A percentile compares a stretch with the other conserved stretches of the same genome.
Conservation (phyloP, 2,329 filamentous ascomycete species). For the Paraphoma sp. region DNA sequence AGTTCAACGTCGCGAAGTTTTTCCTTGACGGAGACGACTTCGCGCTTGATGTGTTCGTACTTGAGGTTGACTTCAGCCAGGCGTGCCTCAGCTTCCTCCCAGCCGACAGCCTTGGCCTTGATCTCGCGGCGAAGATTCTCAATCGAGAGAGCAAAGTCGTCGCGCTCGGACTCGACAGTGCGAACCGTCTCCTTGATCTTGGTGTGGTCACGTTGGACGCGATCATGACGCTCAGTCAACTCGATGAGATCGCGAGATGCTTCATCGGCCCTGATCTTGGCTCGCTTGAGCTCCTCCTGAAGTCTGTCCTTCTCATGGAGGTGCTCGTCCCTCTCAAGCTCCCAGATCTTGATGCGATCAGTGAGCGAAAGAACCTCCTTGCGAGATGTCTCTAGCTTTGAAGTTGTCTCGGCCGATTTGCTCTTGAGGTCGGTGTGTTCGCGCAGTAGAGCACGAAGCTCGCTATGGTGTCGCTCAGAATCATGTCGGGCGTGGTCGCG, state of each 20-base stretch:
- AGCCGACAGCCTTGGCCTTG: conserved; percentile 22
- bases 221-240: conserved; percentile 29
- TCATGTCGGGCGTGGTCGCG: conserved; percentile 27
- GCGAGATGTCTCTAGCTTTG: conserved; percentile 27
- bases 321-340: conserved; percentile 30
- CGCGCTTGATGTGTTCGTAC: conserved; percentile 31
- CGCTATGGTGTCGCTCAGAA: conserved; percentile 27
- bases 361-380: conserved; percentile 27
- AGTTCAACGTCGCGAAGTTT: conserved; percentile 25
- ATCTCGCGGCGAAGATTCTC: conserved; percentile 29
- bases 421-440: conserved; percentile 35
- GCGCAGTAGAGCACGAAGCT: conserved; percentile 25
- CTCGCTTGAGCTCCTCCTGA: conserved; percentile 30
- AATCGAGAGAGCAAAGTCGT: conserved; percentile 26
- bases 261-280: conserved; percentile 25
- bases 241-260: conserved; percentile 27
- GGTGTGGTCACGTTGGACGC: conserved; percentile 25
- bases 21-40: conserved; percentile 31
- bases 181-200: conserved; percentile 30
- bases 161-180: conserved; percentile 26
- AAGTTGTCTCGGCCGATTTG: conserved; percentile 21
- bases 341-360: conserved; percentile 30
- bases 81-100: conserved; percentile 31
- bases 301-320: conserved; percentile 32
- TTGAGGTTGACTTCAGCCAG: conserved; percentile 24